Percentiles rank a stretch among this genome's conserved stretches.
Evolutionary conservation across 192 early-diverging fungal genomes (phyloP).

Genomic region (Coemansia pectinata): DNA sequence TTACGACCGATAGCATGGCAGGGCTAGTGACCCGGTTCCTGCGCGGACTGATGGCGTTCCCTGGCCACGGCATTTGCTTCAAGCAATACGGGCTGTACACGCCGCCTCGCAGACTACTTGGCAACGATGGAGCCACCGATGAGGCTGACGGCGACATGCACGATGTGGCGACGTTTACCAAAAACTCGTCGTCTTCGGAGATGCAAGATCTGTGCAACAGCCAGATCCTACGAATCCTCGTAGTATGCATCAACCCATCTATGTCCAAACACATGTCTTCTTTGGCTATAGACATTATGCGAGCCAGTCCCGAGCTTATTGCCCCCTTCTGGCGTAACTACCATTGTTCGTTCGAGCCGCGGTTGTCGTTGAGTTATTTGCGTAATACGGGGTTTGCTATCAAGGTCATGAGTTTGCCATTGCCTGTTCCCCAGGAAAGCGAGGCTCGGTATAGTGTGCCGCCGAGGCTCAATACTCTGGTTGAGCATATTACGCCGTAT

Average conservation of each 20-base stretch:
- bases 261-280: conserved; percentile 27
- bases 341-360: conserved; percentile 40
- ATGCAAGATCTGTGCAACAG: conserved; percentile 45
- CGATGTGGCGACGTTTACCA: conserved; percentile 25
- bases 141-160: conserved; percentile 5
- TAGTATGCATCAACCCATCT: conserved; percentile 28
- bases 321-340: conserved; percentile 53
- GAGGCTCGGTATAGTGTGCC: conserved; percentile 14
- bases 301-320: conserved; percentile 47
- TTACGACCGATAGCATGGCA: conserved; percentile 26
- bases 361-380: conserved; percentile 41
- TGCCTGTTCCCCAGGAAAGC: conserved; percentile 24
- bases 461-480: conserved; percentile 39
- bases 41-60: conserved; percentile 47
- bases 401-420: conserved; percentile 29
- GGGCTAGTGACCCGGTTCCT: conserved; percentile 44
- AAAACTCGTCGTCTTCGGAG: conserved; percentile 7
- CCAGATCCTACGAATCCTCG: conserved; percentile 47
- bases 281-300: conserved; percentile 38
- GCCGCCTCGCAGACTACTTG: conserved; percentile 14
- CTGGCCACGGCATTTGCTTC: conserved; percentile 50
- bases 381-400: conserved; percentile 41
- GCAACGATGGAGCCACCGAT: not conserved
- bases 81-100: conserved; percentile 49
- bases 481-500: conserved; percentile 43